Evolutionary conservation across 495 filamentous ascomycete genomes (phyloP).

Genomic region (Annulohypoxylon nitens): DNA sequence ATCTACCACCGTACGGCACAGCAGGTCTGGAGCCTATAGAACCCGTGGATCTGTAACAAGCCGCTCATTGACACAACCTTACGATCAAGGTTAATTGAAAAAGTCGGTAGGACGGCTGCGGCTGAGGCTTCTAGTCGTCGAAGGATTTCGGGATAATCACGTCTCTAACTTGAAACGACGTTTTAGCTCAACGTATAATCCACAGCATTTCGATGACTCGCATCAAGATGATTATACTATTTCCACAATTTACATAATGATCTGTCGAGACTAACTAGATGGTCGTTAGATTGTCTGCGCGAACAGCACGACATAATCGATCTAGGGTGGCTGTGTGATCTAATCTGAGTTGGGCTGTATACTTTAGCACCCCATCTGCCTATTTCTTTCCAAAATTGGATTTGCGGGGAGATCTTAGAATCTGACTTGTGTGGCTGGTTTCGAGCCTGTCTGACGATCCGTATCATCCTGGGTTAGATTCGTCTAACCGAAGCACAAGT

Average conservation of each 20-base stretch:
- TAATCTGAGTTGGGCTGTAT: background rate
- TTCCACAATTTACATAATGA: conserved; percentile 1
- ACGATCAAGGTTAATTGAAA: background rate
- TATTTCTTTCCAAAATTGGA: conserved; percentile 20
- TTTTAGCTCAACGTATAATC: background rate
- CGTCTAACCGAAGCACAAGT: conserved; percentile 7
- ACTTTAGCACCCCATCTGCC: background rate
- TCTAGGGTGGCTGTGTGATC: conserved; percentile 6
- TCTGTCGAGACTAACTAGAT: background rate
- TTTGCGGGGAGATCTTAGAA: conserved; percentile 17
- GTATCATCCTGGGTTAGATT: conserved; percentile 7
- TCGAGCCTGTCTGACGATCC: conserved; percentile 1
- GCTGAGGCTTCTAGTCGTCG: background rate
- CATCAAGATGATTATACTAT: background rate
- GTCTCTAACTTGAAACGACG: conserved; percentile 9
- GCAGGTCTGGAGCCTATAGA: background rate
- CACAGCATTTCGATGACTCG: background rate
- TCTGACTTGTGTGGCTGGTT: conserved; percentile 12
- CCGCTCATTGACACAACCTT: background rate
- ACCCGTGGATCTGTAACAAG: background rate
- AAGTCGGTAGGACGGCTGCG: background rate
- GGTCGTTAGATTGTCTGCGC: background rate
- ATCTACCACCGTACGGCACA: conserved; percentile 4
- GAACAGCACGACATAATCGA: background rate
- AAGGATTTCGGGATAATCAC: background rate